phyloP scores from a whole-genome alignment of 768 basidiomycete genomes.

The Lentinula detonsa region DNA sequence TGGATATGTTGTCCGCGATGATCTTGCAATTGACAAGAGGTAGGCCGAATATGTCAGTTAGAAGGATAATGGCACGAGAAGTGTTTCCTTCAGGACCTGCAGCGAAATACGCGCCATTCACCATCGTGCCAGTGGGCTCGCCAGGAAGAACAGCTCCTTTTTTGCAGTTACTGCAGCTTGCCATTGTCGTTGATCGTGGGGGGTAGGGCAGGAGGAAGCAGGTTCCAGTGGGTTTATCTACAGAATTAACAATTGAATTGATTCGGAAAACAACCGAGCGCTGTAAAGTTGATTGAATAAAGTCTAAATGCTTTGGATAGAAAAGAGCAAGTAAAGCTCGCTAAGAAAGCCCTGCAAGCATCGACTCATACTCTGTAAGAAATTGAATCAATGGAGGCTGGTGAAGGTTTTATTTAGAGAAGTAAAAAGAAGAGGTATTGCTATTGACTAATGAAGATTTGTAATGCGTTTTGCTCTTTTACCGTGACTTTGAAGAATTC shows the following conservation, averaged over 20 bases:
- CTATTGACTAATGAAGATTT: too few species aligned
- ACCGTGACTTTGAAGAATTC: too few species aligned
- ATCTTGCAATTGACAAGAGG: constrained; percentile 47
- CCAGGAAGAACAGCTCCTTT: constrained; percentile 38
- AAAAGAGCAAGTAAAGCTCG: background rate
- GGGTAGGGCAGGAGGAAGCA: background rate
- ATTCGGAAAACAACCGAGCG: constrained; percentile 1
- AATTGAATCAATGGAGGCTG: too few species aligned
- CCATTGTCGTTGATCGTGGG: background rate
- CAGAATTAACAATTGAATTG: background rate
- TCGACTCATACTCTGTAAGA: too few species aligned
- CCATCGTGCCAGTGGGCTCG: constrained; percentile 36
- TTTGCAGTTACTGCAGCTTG: constrained; percentile 29
- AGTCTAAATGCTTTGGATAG: too few species aligned
- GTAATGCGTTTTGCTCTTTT: too few species aligned
- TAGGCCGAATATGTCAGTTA: constrained; percentile 56
- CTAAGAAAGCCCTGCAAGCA: background rate
- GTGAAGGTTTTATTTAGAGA: too few species aligned
- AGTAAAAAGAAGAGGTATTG: too few species aligned
- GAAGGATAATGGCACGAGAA: constrained; percentile 39
- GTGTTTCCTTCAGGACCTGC: constrained; percentile 22
- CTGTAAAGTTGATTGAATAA: background rate
- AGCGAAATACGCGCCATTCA: constrained; percentile 38
- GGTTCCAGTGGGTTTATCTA: background rate
- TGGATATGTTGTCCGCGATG: constrained; percentile 48